Evolutionary conservation across 345 rosid species (phyloP).

Genomic region (Litchi chinensis): DNA sequence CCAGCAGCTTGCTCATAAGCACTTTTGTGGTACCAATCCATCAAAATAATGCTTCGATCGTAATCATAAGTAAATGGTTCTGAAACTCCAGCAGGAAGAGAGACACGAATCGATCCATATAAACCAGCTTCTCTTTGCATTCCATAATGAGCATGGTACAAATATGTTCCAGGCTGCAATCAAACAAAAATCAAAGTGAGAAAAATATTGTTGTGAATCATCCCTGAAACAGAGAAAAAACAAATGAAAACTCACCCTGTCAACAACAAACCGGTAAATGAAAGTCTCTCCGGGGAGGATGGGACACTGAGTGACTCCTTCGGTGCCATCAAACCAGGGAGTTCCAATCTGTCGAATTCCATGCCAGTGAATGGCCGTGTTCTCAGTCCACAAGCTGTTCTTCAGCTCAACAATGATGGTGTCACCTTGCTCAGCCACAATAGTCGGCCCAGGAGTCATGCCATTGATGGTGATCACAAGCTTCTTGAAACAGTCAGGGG

Average conservation of each 20-base stretch:
- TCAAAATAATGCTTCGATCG: conserved; percentile 63
- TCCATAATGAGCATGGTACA: conserved; percentile 85
- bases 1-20: conserved; percentile 62
- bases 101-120: conserved; percentile 65
- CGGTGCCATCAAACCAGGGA: conserved; percentile 95
- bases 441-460: conserved; percentile 85
- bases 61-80: conserved; percentile 61
- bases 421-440: conserved; percentile 63
- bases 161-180: conserved; percentile 77
- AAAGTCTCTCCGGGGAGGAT: conserved; percentile 81
- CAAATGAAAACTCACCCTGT: conserved; percentile 42
- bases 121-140: conserved; percentile 91
- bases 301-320: conserved; percentile 73
- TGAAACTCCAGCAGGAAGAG: conserved; percentile 40
- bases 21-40: conserved; percentile 76
- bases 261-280: conserved; percentile 68
- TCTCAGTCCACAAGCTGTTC: conserved; percentile 73
- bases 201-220: background rate
- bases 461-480: conserved; percentile 77
- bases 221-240: too few species aligned
- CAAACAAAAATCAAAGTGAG: background rate
- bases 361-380: conserved; percentile 93
- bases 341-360: conserved; percentile 95
- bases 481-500: conserved; percentile 74
- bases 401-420: conserved; percentile 55